Base-by-base conservation (phyloP, 495 filamentous ascomycete genomes). In the Usnea hakonensis region DNA sequence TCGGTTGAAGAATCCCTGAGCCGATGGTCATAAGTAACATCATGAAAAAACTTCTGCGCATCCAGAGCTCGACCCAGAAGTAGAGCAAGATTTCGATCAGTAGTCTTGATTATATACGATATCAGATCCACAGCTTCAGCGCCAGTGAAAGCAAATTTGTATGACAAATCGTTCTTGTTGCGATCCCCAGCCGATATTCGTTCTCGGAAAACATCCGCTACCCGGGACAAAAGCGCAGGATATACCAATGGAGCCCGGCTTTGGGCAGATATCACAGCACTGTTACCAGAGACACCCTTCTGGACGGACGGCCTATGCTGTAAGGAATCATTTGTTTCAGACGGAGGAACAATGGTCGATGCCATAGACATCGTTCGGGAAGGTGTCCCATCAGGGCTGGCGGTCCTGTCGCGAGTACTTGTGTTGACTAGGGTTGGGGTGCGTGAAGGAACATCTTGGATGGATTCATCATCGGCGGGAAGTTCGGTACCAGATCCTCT, bases 11-110 rank as follows among this genome's bases (percentile, higher is more conserved):
- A 93, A 76, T 99, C 95, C 68, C 95, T 86, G 60, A 99, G 77
- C 54, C 95, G 85, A 71, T 99, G 95, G 64, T 96, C 92, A 73
- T 99, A 99, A 5, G 92, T 96, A 44, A 97, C 95, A 82, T 99
- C 95, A 73, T 97, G 95, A 72, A 99, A 99, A 74, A 97, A 97
- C 73, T 97, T 99, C 74, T 99, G 95, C 46, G 95, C 95, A 77
- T 99, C 95, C 50, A 99, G 77, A 60, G 91, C 90, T 65, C 95
- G 83, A 52, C 95, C 95, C n/a, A 99, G 75, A 14, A 99, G 84
- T 60, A 99, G 77, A 44, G 95, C 94, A 65, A 99, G 77, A 69
- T 97, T 99, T 56, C 95, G 85, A 74, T 99, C 95, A 14, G 87
- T 95, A 0, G 95, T 99, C 73, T 93, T 88, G 71, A 97, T 97